Evolutionary conservation across 164 flowering plant species (phyloP), one percentile per base, ranked within the genome.

Genomic region (Cinnamomum micranthum): DNA sequence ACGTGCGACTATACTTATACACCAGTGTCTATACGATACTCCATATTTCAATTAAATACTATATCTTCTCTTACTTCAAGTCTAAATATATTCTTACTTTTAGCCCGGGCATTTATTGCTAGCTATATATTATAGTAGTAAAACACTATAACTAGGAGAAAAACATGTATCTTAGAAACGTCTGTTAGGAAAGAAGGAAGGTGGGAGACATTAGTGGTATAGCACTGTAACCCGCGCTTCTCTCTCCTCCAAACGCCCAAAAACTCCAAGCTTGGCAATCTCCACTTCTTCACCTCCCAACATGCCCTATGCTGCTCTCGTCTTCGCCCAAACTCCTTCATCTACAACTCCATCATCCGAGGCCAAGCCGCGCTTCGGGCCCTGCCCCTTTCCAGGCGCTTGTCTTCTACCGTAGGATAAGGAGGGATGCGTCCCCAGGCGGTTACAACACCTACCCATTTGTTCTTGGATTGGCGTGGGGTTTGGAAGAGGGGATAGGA

Each of bases 301-400:
- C 71, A 33, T 75, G 17, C 17, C 31, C 52, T 79, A 79, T 52
- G 67, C 83, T n/a, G 24, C 65, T 17, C 76, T 77, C 15, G 31
- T 79, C n/a, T 75, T 79, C 71, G 71, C 76, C 66, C 78, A 65
- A 66, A 24, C 71, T 67, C 72, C 23, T 84, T 77, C 82, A 81
- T 80, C 66, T 80, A 70, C 62, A 84, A 86, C 65, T 71, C 85
- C 69, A 80, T 86, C 78, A 79, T 86, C 33, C 81, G 78, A 67
- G 78, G 75, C 73, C 70, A 71, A n/a, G 73, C 72, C 70, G 66
- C 31, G 71, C 70, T 12, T 59, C 73, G 27, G 68, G 76, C 80
- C 78, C 81, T 41, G 70, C 69, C 15, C 82, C 80, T 13, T 55
- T 50, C 25, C 47, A 50, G 14, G 86, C 82, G 2, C 77, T 79